These are phyloP conservation scores for Colletotrichum sp. DNA, from an alignment of 2,329 filamentous ascomycete species.

Conservation along the genomic window DNA sequence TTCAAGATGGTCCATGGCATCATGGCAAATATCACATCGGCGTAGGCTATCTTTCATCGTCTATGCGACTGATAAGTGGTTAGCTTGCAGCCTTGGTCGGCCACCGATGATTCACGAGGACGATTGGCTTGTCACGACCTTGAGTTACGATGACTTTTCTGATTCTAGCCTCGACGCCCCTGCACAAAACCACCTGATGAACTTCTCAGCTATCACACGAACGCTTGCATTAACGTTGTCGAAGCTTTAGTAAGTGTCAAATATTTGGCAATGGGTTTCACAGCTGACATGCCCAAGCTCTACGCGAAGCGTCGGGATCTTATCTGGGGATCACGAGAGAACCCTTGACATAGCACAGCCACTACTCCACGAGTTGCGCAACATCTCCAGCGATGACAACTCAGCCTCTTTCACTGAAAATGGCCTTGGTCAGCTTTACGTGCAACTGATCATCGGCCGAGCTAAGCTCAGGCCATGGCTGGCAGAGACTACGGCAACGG, in stretches of 20 bases:
- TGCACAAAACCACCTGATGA: not conserved
- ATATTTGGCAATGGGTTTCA: not conserved
- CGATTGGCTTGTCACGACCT: not conserved
- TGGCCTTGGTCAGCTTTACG: not conserved
- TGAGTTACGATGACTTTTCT: not conserved
- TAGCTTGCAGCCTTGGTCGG: constrained; percentile 20
- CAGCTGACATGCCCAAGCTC: not conserved
- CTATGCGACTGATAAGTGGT: constrained; percentile 23
- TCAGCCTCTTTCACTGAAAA: not conserved
- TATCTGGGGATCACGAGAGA: not conserved
- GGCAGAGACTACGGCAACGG: not conserved
- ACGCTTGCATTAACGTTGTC: not conserved
- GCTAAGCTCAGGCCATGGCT: not conserved
- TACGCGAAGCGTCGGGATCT: not conserved
- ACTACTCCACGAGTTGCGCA: not conserved
- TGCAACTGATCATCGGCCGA: not conserved
- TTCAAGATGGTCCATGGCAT: constrained; percentile 16
- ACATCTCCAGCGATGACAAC: fast-evolving
- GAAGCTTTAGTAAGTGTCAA: not conserved
- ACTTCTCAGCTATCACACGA: not conserved
- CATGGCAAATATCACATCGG: constrained; percentile 13
- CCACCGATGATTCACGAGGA: constrained; percentile 10
- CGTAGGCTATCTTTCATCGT: constrained; percentile 21
- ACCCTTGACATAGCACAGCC: not conserved
- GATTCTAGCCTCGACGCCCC: not conserved